A percentile compares a stretch with the other conserved stretches of the same genome.
These are phyloP conservation scores for Fusarium oligoseptatum DNA, from an alignment of 2,329 filamentous ascomycete genomes.

Conservation along the genomic window DNA sequence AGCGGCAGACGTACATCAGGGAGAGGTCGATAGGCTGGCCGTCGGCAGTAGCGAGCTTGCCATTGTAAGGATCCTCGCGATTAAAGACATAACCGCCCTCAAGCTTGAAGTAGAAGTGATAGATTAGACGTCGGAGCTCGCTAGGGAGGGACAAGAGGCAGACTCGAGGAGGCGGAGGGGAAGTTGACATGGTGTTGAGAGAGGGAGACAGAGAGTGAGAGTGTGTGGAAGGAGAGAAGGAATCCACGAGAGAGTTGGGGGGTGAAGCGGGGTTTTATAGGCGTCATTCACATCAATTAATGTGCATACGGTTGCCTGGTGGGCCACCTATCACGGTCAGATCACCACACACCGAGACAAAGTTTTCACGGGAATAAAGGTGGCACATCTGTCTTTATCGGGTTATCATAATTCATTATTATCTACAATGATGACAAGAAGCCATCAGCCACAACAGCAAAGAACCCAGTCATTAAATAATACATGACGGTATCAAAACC, in stretches of 20 bases:
- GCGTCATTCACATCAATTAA: background rate
- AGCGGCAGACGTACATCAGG: slow-evolving; percentile 6
- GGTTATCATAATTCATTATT: background rate
- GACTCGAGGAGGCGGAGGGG: background rate
- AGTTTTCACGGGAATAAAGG: background rate
- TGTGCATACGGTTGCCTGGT: background rate
- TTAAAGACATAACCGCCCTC: slow-evolving; percentile 8
- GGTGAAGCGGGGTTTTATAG: background rate
- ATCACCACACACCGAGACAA: background rate
- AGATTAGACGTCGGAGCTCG: background rate
- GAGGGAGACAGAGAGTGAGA: too few relatives aligned
- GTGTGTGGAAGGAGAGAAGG: background rate
- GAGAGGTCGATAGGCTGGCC: slow-evolving; percentile 5
- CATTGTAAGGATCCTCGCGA: background rate
- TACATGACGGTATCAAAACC: background rate
- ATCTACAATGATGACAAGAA: background rate
- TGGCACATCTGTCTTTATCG: background rate
- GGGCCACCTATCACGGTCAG: background rate
- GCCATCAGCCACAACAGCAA: background rate
- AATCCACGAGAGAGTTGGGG: background rate
- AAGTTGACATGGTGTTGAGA: background rate
- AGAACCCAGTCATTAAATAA: too few relatives aligned
- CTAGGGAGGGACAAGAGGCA: slow-evolving; percentile 2
- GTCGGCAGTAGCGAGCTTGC: background rate
- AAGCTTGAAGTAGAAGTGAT: background rate